A percentile compares a stretch with the other conserved stretches of the same genome.
Conservation (phyloP, 2,329 filamentous ascomycete species). For the Calonectria hawksworthii region DNA sequence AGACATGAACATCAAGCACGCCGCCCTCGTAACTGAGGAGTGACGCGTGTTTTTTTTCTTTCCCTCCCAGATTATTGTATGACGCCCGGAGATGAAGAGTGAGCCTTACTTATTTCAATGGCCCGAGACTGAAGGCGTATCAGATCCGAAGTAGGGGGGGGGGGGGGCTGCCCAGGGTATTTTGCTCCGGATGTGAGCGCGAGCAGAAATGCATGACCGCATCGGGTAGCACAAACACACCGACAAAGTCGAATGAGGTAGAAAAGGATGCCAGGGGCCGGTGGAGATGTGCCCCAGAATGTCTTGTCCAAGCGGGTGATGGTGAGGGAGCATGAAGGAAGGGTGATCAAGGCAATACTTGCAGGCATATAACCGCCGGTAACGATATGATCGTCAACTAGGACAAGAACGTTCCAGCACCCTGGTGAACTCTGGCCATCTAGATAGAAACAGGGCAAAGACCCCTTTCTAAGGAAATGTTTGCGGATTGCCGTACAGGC, state of each 20-base stretch:
- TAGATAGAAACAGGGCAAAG: not conserved
- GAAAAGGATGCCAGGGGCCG: not conserved
- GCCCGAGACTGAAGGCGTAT: conserved; percentile 23
- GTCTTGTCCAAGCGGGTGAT: not conserved
- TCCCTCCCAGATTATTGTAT: not conserved
- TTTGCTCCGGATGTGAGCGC: conserved; percentile 9
- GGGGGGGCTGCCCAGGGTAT: conserved; percentile 13
- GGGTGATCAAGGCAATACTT: conserved; percentile 5
- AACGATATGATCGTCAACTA: conserved; percentile 5
- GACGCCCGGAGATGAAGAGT: conserved; percentile 16
- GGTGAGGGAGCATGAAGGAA: not conserved
- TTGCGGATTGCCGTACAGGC: not conserved
- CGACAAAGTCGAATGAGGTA: conserved; percentile 17
- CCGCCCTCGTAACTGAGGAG: conserved; percentile 6
- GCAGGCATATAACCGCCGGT: conserved; percentile 19
- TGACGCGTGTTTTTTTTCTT: conserved; percentile 11
- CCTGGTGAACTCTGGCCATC: not conserved
- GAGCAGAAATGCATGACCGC: conserved; percentile 5
- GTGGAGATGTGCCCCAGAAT: conserved; percentile 5
- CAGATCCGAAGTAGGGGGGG: conserved; percentile 17
- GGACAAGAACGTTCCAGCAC: not conserved
- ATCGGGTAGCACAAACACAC: conserved; percentile 13
- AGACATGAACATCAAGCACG: conserved; percentile 13
- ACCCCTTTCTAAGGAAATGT: not conserved
- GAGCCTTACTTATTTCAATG: not conserved